These are phyloP conservation scores for Scedosporium dehoogii DNA, from an alignment of 2,329 filamentous ascomycete genomes.

Conservation along the genomic window DNA sequence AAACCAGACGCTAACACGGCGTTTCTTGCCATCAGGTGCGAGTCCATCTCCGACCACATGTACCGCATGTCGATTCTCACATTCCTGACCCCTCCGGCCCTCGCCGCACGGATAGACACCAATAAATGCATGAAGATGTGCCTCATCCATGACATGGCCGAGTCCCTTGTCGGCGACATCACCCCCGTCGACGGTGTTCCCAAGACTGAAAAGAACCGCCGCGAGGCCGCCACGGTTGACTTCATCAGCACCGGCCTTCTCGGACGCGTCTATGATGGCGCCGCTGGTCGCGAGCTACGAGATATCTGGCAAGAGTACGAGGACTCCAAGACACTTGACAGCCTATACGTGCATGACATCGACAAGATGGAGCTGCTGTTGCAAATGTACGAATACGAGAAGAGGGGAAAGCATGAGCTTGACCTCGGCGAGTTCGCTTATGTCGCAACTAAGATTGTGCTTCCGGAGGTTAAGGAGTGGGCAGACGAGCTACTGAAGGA, in stretches of 20 bases:
- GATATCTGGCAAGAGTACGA: slow-evolving; percentile 94
- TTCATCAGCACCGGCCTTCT: slow-evolving; percentile 69
- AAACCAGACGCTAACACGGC: background rate
- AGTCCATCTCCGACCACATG: slow-evolving; percentile 98
- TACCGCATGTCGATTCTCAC: slow-evolving; percentile 98
- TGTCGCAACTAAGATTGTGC: slow-evolving; percentile 61
- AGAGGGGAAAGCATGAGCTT: slow-evolving; percentile 49
- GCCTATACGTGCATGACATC: slow-evolving; percentile 86
- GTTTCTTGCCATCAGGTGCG: slow-evolving; percentile 42
- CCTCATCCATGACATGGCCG: slow-evolving; percentile 94
- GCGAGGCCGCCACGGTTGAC: slow-evolving; percentile 85
- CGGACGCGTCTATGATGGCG: slow-evolving; percentile 62
- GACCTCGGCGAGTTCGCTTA: slow-evolving; percentile 83
- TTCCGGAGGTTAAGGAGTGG: slow-evolving; percentile 76
- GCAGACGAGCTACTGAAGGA: slow-evolving; percentile 66
- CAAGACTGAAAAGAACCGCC: slow-evolving; percentile 80
- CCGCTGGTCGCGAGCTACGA: slow-evolving; percentile 59
- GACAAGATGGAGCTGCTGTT: slow-evolving; percentile 93
- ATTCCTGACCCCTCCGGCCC: slow-evolving; percentile 73
- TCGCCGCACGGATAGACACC: slow-evolving; percentile 65
- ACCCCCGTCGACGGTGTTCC: slow-evolving; percentile 80
- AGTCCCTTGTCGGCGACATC: slow-evolving; percentile 90
- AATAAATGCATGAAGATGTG: slow-evolving; percentile 88
- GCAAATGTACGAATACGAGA: slow-evolving; percentile 97
- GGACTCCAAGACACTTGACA: slow-evolving; percentile 72